These are phyloP conservation scores for Candida sp. DNA, from an alignment of 1,139 yeast genomes.

Conservation along the genomic window DNA sequence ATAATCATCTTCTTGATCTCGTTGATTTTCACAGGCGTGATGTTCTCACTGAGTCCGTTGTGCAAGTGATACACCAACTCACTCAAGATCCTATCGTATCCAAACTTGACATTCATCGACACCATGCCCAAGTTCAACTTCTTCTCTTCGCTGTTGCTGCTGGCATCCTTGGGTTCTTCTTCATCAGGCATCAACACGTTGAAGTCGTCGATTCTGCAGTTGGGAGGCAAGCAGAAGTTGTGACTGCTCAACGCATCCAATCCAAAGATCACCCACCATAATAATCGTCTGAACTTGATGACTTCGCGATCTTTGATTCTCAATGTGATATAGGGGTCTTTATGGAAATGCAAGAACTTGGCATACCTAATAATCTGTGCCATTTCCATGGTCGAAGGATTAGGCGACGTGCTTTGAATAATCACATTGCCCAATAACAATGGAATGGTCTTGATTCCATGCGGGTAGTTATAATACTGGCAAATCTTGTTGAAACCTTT, in stretches of 20 bases:
- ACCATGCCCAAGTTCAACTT: constrained; percentile 41
- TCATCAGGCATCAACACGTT: constrained; percentile 61
- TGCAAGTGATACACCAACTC: constrained; percentile 51
- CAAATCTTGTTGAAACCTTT: constrained; percentile 52
- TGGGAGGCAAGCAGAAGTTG: constrained; percentile 61
- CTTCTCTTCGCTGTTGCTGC: constrained; percentile 23
- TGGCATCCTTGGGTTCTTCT: constrained; percentile 37
- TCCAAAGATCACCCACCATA: constrained; percentile 72
- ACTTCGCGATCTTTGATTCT: constrained; percentile 50
- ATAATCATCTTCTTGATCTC: constrained; percentile 51
- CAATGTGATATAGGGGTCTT: constrained; percentile 59
- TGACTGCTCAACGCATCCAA: constrained; percentile 62
- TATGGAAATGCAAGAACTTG: constrained; percentile 56
- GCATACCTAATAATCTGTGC: constrained; percentile 56
- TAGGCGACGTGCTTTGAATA: constrained; percentile 58
- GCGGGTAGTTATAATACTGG: constrained; percentile 56
- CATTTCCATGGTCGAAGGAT: constrained; percentile 58
- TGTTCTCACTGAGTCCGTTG: constrained; percentile 40
- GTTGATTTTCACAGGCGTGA: constrained; percentile 43
- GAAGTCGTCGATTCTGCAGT: constrained; percentile 56
- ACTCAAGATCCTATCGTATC: constrained; percentile 54
- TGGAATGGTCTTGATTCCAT: constrained; percentile 51
- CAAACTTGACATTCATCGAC: constrained; percentile 56
- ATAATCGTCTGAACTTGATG: constrained; percentile 54
- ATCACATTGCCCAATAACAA: constrained; percentile 54